phyloP scores from a whole-genome alignment of 805 yeast genomes.

The Scheffersomyces coipomensis region DNA sequence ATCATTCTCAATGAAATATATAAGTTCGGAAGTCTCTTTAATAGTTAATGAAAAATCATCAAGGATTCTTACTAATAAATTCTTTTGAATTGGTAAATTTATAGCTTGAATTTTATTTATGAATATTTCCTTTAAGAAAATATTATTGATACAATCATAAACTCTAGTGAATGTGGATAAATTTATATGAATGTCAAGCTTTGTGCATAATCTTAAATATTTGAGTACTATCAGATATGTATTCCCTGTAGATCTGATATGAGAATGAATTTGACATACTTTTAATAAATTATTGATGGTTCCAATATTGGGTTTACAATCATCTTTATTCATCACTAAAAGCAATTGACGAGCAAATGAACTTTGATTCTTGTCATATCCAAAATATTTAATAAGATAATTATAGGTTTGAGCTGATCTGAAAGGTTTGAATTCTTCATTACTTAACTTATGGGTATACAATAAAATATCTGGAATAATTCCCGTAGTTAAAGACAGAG shows the following conservation, averaged over 20 bases:
- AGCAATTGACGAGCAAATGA: slow-evolving; percentile 38
- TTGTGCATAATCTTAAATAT: slow-evolving; percentile 26
- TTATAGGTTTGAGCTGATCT: slow-evolving; percentile 38
- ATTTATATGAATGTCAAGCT: slow-evolving; percentile 24
- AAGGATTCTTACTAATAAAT: slow-evolving; percentile 26
- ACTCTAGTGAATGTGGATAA: slow-evolving; percentile 35
- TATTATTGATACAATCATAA: slow-evolving; percentile 36
- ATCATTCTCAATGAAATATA: slow-evolving; percentile 33
- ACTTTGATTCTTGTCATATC: slow-evolving; percentile 38
- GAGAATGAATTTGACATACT: slow-evolving; percentile 28
- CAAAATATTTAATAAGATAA: slow-evolving; percentile 39
- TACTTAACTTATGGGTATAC: slow-evolving; percentile 35
- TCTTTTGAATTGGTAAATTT: slow-evolving; percentile 32
- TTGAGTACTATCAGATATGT: slow-evolving; percentile 29
- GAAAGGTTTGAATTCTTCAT: slow-evolving; percentile 23
- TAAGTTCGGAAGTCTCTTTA: slow-evolving; percentile 20
- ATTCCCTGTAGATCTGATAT: slow-evolving; percentile 28
- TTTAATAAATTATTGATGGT: slow-evolving; percentile 38
- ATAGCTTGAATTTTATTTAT: slow-evolving; percentile 28
- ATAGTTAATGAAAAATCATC: slow-evolving; percentile 36
- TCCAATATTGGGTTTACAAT: slow-evolving; percentile 37
- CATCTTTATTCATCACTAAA: slow-evolving; percentile 41
- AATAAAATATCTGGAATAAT: slow-evolving; percentile 35
- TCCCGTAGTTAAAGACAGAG: slow-evolving; percentile 33
- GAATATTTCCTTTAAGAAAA: slow-evolving; percentile 36